These are phyloP conservation scores for Orbilia javanica DNA, from an alignment of 2,329 filamentous ascomycete species.

Conservation along the genomic window DNA sequence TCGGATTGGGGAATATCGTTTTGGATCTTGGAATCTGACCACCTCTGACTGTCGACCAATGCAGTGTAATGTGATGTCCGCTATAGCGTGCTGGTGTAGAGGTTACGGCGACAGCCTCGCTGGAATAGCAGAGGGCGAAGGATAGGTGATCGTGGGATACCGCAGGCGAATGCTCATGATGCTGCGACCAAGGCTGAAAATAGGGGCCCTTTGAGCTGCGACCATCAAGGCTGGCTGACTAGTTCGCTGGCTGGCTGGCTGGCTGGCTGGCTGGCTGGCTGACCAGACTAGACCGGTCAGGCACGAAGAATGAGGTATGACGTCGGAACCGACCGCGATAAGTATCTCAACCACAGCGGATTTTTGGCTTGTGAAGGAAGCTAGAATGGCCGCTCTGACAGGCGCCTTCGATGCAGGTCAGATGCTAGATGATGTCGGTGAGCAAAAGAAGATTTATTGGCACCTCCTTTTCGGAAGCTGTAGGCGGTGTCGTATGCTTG, in stretches of 20 bases:
- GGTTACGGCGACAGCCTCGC: slow-evolving; percentile 36
- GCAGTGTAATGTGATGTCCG: background rate
- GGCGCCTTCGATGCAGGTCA: slow-evolving; percentile 33
- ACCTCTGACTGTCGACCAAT: background rate
- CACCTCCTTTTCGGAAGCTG: slow-evolving; percentile 34
- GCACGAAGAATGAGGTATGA: slow-evolving; percentile 40
- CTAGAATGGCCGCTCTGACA: slow-evolving; percentile 11
- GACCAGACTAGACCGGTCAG: background rate
- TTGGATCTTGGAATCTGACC: background rate
- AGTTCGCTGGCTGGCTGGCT: background rate
- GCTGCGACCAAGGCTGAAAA: slow-evolving; percentile 17
- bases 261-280: background rate
- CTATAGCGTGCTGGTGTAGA: background rate
- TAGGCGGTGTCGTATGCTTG: slow-evolving; percentile 15
- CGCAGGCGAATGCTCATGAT: slow-evolving; percentile 39
- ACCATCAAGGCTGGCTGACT: slow-evolving; percentile 26
- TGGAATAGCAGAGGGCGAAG: slow-evolving; percentile 19
- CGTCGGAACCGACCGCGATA: slow-evolving; percentile 41
- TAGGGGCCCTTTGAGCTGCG: slow-evolving; percentile 12
- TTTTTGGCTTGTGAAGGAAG: slow-evolving; percentile 39
- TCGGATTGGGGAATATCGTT: background rate
- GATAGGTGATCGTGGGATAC: slow-evolving; percentile 6
- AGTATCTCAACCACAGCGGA: background rate
- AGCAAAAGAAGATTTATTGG: slow-evolving; percentile 26
- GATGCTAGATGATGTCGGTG: slow-evolving; percentile 33